Percentiles rank a stretch among this genome's conserved stretches.
Conservation (phyloP, 2,329 filamentous ascomycete genomes). For the Pseudocercospora vitis region DNA sequence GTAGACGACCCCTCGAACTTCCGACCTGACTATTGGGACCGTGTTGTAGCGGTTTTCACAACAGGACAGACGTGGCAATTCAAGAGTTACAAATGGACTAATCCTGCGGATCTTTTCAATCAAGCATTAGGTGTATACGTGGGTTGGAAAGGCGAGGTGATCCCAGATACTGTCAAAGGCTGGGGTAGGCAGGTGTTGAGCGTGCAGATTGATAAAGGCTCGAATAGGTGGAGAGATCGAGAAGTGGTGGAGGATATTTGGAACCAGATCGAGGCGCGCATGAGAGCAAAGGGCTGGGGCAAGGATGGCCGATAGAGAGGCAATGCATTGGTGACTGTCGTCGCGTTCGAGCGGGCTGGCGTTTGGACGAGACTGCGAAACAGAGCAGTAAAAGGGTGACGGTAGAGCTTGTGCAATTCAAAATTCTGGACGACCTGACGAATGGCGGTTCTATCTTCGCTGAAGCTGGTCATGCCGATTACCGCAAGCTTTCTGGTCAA, state of each 20-base stretch:
- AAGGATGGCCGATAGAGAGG: constrained; percentile 55
- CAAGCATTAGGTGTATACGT: constrained; percentile 86
- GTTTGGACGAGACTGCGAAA: constrained; percentile 12
- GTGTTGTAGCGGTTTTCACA: constrained; percentile 94
- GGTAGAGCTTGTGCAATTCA: background rate
- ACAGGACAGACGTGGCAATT: constrained; percentile 99
- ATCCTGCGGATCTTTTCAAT: constrained; percentile 82
- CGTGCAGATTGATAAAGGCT: constrained; percentile 72
- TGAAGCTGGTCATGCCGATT: too few species aligned
- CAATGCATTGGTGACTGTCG: constrained; percentile 1
- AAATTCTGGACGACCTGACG: background rate
- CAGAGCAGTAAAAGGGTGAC: background rate
- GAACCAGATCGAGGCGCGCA: constrained; percentile 82
- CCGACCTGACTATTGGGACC: constrained; percentile 96
- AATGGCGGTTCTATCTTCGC: background rate
- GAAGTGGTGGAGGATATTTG: constrained; percentile 93
- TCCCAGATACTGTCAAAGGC: constrained; percentile 73
- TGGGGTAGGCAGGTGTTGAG: constrained; percentile 85
- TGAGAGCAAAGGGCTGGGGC: constrained; percentile 82
- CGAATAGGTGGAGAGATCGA: constrained; percentile 75
- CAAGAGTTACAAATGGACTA: constrained; percentile 95
- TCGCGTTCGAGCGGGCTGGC: constrained; percentile 27
- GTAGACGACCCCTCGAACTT: constrained; percentile 92
- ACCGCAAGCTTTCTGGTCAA: too few species aligned
- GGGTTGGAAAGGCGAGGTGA: constrained; percentile 82